Evolutionary conservation across 306 rosid genomes (phyloP).

Genomic region (Trichosanthes cucumerina): DNA sequence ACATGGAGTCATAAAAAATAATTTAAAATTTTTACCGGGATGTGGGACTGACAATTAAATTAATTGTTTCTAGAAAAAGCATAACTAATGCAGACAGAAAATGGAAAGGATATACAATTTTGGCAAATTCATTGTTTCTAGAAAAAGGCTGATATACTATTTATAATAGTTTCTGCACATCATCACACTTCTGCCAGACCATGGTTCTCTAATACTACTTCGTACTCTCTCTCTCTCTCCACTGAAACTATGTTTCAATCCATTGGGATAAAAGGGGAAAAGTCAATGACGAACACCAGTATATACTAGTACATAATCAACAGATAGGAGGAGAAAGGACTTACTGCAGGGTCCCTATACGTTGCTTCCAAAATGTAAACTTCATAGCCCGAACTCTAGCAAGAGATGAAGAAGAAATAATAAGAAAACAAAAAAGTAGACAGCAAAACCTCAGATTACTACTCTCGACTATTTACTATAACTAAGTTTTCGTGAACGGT

Average conservation of each 20-base stretch:
- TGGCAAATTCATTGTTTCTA: neutral
- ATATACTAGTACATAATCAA: neutral
- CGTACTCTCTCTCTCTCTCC: neutral
- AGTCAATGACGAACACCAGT: neutral
- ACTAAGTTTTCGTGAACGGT: neutral
- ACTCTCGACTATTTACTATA: neutral
- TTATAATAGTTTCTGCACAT: neutral
- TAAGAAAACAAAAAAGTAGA: slow-evolving; percentile 28
- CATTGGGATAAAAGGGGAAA: slow-evolving; percentile 7
- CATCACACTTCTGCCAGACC: neutral
- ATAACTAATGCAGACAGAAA: neutral
- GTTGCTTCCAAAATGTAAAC: slow-evolving; percentile 90
- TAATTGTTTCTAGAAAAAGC: too few relatives aligned
- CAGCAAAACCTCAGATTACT: slow-evolving; percentile 1
- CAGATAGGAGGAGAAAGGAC: slow-evolving; percentile 6
- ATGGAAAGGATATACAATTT: neutral
- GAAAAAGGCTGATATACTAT: neutral
- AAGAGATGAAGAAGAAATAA: slow-evolving; percentile 22
- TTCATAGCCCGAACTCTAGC: slow-evolving; percentile 92
- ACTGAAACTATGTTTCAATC: neutral
- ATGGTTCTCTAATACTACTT: neutral
- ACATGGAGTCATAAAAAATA: neutral
- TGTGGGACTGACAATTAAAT: neutral
- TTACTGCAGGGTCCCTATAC: slow-evolving; percentile 88
- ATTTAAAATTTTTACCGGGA: neutral